These are phyloP conservation scores for Neurospora intermedia DNA, from an alignment of 495 filamentous ascomycete species.

Conservation along the genomic window DNA sequence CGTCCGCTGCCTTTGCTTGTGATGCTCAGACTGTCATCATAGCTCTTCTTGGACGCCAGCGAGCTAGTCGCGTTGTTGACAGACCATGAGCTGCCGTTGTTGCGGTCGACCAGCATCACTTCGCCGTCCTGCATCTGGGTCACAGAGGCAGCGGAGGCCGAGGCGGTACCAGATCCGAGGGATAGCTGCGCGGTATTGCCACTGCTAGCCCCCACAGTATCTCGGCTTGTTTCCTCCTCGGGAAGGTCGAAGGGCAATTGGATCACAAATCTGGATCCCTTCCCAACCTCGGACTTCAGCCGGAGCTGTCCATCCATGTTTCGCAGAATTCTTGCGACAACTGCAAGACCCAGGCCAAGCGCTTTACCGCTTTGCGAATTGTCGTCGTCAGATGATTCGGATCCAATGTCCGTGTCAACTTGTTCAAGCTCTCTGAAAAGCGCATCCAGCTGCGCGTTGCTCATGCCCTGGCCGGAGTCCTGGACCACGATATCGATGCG, in stretches of 20 bases:
- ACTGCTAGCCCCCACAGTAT: constrained; percentile 6
- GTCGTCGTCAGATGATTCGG: constrained; percentile 27
- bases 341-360: constrained; percentile 74
- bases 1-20: constrained; percentile 39
- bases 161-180: constrained; percentile 7
- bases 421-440: constrained; percentile 86
- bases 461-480: constrained; percentile 79
- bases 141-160: constrained; percentile 17
- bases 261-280: constrained; percentile 73
- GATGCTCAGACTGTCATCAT: constrained; percentile 36
- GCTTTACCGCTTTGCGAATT: constrained; percentile 22
- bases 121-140: constrained; percentile 33
- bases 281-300: constrained; percentile 77
- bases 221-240: constrained; percentile 25
- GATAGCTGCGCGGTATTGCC: neutral
- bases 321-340: constrained; percentile 74
- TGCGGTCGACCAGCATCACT: constrained; percentile 44
- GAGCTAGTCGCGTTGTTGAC: constrained; percentile 2
- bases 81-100: constrained; percentile 15
- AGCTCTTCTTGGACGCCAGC: constrained; percentile 18
- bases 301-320: constrained; percentile 87
- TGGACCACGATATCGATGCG: constrained; percentile 63
- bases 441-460: constrained; percentile 54
- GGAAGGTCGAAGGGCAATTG: constrained; percentile 59
- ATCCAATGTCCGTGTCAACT: constrained; percentile 51